Conservation (phyloP, 176 grass and related monocot species). For the Eleusine indica region DNA sequence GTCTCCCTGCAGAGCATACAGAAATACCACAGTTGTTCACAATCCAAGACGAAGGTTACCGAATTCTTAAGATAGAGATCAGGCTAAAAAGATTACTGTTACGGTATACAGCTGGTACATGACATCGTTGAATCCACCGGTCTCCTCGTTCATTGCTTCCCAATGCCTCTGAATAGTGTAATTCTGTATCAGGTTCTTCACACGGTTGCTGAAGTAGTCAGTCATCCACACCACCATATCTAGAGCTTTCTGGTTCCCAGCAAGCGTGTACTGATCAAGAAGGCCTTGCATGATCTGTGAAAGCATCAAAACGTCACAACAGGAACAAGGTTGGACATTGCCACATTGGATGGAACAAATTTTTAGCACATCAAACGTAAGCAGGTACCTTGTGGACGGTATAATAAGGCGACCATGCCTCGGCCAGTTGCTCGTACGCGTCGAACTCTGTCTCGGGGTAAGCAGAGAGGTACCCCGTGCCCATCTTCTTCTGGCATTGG, state of each 20-base stretch:
- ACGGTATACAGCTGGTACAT: slow-evolving; percentile 78
- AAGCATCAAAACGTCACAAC: not conserved
- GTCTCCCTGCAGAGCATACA: slow-evolving; percentile 57
- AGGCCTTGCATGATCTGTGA: slow-evolving; percentile 90
- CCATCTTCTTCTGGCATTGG: slow-evolving; percentile 74
- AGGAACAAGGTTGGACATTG: not conserved
- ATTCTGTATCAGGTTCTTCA: slow-evolving; percentile 78
- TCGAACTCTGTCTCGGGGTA: slow-evolving; percentile 77
- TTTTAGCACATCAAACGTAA: not conserved
- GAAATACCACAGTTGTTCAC: not conserved
- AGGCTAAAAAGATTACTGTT: slow-evolving; percentile 53
- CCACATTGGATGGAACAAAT: not conserved
- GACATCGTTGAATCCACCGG: slow-evolving; percentile 81
- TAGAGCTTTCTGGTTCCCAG: slow-evolving; percentile 57
- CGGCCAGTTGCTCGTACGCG: slow-evolving; percentile 59
- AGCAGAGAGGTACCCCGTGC: slow-evolving; percentile 76
- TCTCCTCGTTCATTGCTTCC: slow-evolving; percentile 83
- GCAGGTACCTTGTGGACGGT: slow-evolving; percentile 75
- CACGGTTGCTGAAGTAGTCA: slow-evolving; percentile 77
- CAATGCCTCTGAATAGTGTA: slow-evolving; percentile 87
- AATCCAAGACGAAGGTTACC: not conserved
- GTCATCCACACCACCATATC: slow-evolving; percentile 76
- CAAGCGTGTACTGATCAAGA: slow-evolving; percentile 79
- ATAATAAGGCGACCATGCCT: slow-evolving; percentile 86
- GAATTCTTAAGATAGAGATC: not conserved